Conservation (phyloP, 345 rosid species). For the Populus nigra region DNA sequence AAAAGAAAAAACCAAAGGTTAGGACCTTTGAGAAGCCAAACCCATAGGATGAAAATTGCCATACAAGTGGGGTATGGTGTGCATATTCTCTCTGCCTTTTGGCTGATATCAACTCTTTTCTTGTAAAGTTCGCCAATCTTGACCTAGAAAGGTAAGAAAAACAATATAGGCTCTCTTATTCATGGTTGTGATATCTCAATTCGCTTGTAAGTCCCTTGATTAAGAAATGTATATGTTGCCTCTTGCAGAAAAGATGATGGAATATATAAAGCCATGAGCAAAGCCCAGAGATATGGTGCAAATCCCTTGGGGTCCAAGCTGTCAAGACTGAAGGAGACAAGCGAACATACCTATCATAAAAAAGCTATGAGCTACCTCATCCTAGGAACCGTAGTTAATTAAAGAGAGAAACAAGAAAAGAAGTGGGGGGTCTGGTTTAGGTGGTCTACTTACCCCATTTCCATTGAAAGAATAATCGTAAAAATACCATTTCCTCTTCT, state of each 20-base stretch:
- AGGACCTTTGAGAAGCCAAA: not conserved
- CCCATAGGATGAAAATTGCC: not conserved
- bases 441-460: not conserved
- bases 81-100: not conserved
- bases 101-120: conserved; percentile 2
- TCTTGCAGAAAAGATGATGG: not conserved
- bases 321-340: conserved; percentile 48
- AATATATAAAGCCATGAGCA: not conserved
- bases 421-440: conserved; percentile 3
- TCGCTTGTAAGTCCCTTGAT: not conserved
- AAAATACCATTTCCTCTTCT: not conserved
- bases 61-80: not conserved
- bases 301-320: conserved; percentile 24
- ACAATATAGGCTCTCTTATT: not conserved
- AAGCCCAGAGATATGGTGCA: conserved; percentile 11
- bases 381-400: not conserved
- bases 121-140: not conserved
- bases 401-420: not conserved
- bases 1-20: not conserved
- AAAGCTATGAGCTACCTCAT: not conserved
- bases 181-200: not conserved
- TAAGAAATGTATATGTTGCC: not conserved
- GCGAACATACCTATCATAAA: conserved; percentile 11
- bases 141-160: not conserved
- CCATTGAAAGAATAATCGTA: conserved; percentile 2